Evolutionary conservation across 495 filamentous ascomycete species (phyloP).

Genomic region (Tuber microsphaerosporum): DNA sequence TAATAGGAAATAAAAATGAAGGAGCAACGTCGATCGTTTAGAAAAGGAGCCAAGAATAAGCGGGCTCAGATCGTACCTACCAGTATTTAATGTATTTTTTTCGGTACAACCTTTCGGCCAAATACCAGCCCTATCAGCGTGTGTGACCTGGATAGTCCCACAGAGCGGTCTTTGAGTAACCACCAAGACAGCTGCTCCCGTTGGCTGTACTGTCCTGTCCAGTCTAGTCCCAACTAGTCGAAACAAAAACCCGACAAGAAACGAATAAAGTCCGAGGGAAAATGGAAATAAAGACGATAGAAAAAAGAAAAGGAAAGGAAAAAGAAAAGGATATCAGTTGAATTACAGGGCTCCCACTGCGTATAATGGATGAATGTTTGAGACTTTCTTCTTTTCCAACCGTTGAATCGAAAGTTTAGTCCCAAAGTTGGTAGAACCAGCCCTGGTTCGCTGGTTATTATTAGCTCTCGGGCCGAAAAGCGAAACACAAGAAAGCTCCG

Average conservation of each 20-base stretch:
- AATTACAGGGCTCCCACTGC: not conserved
- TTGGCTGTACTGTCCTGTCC: not conserved
- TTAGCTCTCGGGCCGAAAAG: slow-evolving; percentile 1
- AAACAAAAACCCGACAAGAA: not conserved
- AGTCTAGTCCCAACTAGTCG: not conserved
- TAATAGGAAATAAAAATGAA: slow-evolving; percentile 10
- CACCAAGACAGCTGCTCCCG: not conserved
- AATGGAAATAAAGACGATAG: not conserved
- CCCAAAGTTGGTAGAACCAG: not conserved
- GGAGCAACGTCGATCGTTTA: not conserved
- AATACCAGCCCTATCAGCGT: not conserved
- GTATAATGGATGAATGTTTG: not conserved
- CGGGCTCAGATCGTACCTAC: slow-evolving; percentile 30
- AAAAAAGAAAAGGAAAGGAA: not conserved
- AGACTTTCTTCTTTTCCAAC: slow-evolving; percentile 1
- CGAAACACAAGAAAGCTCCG: not conserved
- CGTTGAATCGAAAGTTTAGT: not conserved
- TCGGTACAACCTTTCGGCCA: not conserved
- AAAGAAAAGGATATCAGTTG: not conserved
- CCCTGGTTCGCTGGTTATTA: slow-evolving; percentile 3
- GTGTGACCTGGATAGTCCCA: not conserved
- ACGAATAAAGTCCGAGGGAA: not conserved
- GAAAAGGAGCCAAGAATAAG: slow-evolving; percentile 11
- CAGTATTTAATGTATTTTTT: not conserved
- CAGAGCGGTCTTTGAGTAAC: slow-evolving; percentile 1